Base-by-base conservation (phyloP, 2,329 filamentous ascomycete species). In the Pseudopithomyces chartarum region DNA sequence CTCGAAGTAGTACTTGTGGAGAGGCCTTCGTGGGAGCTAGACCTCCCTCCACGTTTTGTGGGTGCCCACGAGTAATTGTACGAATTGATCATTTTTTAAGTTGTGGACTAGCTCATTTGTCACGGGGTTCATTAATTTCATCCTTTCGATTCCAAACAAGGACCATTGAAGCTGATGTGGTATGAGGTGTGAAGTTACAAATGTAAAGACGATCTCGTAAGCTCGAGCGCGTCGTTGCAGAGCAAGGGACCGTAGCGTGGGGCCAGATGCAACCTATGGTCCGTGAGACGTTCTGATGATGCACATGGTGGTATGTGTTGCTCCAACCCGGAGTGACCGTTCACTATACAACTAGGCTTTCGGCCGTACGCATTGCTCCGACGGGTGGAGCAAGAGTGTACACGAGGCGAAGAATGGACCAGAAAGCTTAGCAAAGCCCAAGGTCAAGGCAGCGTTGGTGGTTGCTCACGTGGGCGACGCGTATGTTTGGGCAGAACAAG, bases 1-100 rank as follows among this genome's bases (percentile, higher is more conserved):
- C 77, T 90, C 4, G 95, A 99, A 77, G 90, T 97, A 45, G 93
- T 92, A 2, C 80, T 98, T 50, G 87, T 98, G 13, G 94, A 98
- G 80, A 82, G 93, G 68, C 93, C 94, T 19, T 82, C 87, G 65
- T 95, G 90, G 87, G 91, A 96, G 75, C 81, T 92, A 57, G 89
- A 93, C 62, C 79, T 93, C 73, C 87, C 90, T 2, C 87, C 89
- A 63, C 82, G 88, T 52, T 94, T 77, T 60, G 70, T 75, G 42
- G 71, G 74, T 1, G 65, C 60, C 36, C 73, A 77, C 59, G 76
- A 77, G 54, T 65, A 51, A 42, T 43, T 29, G 22, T 29, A 43
- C 22, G 11, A 19, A 42, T 2, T 54, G 26, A 20, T 29, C 20
- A 10, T 17, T 32, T 50, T 10, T 13, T 11, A 15, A 50, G 26